Evolutionary conservation across 768 basidiomycete species (phyloP), one percentile per base, ranked within the genome.

Genomic region (Leucocoprinus birnbaumii): DNA sequence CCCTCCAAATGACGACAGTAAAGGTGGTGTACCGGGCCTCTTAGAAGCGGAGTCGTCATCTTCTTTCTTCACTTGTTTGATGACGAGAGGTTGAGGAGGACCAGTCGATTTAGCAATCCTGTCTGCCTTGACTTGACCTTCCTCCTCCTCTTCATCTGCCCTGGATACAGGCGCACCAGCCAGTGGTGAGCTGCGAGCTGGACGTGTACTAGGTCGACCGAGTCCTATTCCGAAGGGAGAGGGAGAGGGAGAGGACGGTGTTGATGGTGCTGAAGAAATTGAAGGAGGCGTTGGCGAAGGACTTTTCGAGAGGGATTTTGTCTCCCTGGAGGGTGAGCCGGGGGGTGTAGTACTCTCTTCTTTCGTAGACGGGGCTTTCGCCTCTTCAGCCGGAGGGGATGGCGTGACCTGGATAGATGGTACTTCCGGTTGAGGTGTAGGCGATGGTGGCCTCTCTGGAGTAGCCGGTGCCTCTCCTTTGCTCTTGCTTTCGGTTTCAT

Each of bases 101-200:
- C 56, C 51, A 24, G 52, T 35, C 27, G 58, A 41, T 41, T 59
- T 50, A 11, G 57, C 35, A 22, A 56, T 49, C 14, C n/a, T 56
- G 34, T 69, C 67, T 16, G 13, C 27, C 24, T 35, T 34, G 40
- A 9, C 11, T 22, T 55, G 25, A 43, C 38, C 35, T 26, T 68
- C 68, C 10, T 72, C 74, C 31, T 77, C 76, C 11, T 71, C 72
- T 8, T 80, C 80, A 14, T 79, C 78, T 10, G 69, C 70, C 4
- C 61, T 72, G 58, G 74, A 80, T 53, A 71, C 71, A 50, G 83
- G 72, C 4, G 76, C 73, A 54, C 68, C 82, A 3, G 89, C 85
- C 47, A 91, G 72, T 1, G 90, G 90, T 2, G 90, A 91, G 60
- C 90, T 91, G n/a, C 87, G 82, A 2, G 76, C 68, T 0, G 89